These are phyloP conservation scores for Dichotomocladium elegans DNA, from an alignment of 371 early-diverging fungal genomes.

Conservation along the genomic window DNA sequence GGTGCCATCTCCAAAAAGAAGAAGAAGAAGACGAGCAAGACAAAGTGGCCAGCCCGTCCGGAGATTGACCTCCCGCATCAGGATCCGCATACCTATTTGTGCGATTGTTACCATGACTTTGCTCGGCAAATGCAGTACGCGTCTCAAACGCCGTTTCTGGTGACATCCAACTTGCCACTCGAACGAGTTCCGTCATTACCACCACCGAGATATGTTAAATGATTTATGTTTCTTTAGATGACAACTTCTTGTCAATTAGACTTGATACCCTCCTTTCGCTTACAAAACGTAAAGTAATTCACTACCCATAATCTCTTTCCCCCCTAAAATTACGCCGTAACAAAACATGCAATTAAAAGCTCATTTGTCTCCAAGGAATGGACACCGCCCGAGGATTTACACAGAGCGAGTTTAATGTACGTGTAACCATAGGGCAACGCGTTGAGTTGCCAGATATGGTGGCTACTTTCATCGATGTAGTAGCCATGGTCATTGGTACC, in stretches of 20 bases:
- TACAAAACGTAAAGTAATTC: too few species aligned
- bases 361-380: not conserved
- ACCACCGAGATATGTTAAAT: slow-evolving; percentile 32
- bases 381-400: not conserved
- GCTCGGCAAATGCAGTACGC: slow-evolving; percentile 36
- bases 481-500: not conserved
- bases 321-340: not conserved
- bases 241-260: not conserved
- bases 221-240: not conserved
- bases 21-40: not conserved
- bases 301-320: not conserved
- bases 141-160: slow-evolving; percentile 27
- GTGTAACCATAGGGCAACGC: not conserved
- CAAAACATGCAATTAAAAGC: not conserved
- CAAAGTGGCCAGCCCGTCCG: not conserved
- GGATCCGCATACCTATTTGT: slow-evolving; percentile 18
- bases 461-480: too few species aligned
- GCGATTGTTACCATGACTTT: slow-evolving; percentile 40
- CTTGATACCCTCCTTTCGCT: not conserved
- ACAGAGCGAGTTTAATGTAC: too few species aligned
- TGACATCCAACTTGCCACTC: slow-evolving; percentile 1
- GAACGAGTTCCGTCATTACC: slow-evolving; percentile 39
- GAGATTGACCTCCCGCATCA: slow-evolving; percentile 4
- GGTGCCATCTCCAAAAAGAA: not conserved
- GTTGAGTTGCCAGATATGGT: not conserved